Evolutionary conservation across 768 basidiomycete genomes (phyloP), one percentile per base, ranked within the genome.

Genomic region (Suillus alpinus): DNA sequence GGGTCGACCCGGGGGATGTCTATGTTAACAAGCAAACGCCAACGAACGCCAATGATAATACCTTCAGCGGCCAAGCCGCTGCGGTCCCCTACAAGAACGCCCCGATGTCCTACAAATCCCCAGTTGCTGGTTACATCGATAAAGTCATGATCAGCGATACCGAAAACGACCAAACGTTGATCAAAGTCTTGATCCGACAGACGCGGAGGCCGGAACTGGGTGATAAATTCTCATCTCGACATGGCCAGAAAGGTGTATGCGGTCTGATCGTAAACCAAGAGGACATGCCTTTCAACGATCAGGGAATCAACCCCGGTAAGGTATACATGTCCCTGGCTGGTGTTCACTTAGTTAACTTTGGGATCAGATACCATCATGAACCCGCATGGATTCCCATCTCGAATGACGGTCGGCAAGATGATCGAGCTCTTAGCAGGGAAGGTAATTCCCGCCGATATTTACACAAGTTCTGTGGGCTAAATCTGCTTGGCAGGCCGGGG

Each of bases 341-440:
- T 53, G 37, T 36, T 18, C 46, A 47, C 74, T 53, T 51, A 41
- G 31, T 66, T 67, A 56, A 60, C 56, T 26, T 46, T 59, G 34
- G 56, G n/a, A 49, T 36, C 76, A 90, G 96, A 99, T 75, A 94
- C 95, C 18, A 97, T 99, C 78, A 98, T 99, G 96, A 99, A 99
- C 73, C 97, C 97, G 3, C 97, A 99, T 76, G 97, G 97, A 69
- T 98, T 99, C 82, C 97, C 97, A 5, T 96, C 94, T 60, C 92
- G 96, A 58, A 98, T 95, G 95, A 99, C 97, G 29, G 97, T 99
- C 32, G 97, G 97, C 53, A 99, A 99, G 80, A 99, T 99, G 97
- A 97, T 99, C 57, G 97, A 99, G 75, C 80, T 98, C 23, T 78
- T 99, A 36, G 92, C 95, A 13, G 96, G 97, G 56, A 99, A 99